A percentile compares a stretch with the other conserved stretches of the same genome.
These are phyloP conservation scores for Zizania palustris DNA, from an alignment of 202 grass and related monocot species.

Conservation along the genomic window DNA sequence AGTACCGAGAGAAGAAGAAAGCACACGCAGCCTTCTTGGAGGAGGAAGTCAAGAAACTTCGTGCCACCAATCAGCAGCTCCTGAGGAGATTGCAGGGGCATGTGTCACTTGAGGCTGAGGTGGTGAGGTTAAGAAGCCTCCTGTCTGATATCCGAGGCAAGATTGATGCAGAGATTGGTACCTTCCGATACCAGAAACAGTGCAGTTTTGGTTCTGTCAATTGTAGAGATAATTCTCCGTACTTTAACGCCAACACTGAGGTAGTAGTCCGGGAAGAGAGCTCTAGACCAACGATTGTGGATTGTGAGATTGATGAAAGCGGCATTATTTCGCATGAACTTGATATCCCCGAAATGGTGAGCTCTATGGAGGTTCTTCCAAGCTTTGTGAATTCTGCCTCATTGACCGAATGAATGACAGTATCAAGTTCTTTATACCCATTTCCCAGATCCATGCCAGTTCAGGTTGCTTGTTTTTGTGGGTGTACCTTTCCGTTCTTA, in stretches of 20 bases:
- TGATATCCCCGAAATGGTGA: conserved; percentile 22
- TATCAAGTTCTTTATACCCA: background rate
- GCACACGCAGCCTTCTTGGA: conserved; percentile 76
- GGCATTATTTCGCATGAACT: conserved; percentile 33
- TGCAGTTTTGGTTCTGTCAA: conserved; percentile 38
- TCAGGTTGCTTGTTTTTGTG: conserved; percentile 2
- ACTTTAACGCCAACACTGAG: conserved; percentile 1
- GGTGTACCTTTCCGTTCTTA: background rate
- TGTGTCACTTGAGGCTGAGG: conserved; percentile 70
- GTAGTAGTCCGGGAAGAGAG: conserved; percentile 40
- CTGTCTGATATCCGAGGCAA: conserved; percentile 66
- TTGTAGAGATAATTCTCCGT: conserved; percentile 30
- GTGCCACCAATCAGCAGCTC: conserved; percentile 67
- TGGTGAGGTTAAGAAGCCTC: conserved; percentile 60
- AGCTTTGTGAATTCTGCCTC: conserved; percentile 41
- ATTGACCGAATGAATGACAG: conserved; percentile 17
- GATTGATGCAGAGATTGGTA: conserved; percentile 67
- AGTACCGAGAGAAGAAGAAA: conserved; percentile 98
- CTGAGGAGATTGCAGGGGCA: conserved; percentile 69
- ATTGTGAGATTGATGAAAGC: conserved; percentile 45
- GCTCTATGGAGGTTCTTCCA: conserved; percentile 38
- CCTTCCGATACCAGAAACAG: conserved; percentile 47
- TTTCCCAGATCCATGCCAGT: conserved; percentile 12
- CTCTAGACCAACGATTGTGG: conserved; percentile 39
- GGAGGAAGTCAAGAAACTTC: conserved; percentile 76